phyloP scores from a whole-genome alignment of 2,329 filamentous ascomycete genomes.

The Ophiocordyceps camponoti-rufipedis region DNA sequence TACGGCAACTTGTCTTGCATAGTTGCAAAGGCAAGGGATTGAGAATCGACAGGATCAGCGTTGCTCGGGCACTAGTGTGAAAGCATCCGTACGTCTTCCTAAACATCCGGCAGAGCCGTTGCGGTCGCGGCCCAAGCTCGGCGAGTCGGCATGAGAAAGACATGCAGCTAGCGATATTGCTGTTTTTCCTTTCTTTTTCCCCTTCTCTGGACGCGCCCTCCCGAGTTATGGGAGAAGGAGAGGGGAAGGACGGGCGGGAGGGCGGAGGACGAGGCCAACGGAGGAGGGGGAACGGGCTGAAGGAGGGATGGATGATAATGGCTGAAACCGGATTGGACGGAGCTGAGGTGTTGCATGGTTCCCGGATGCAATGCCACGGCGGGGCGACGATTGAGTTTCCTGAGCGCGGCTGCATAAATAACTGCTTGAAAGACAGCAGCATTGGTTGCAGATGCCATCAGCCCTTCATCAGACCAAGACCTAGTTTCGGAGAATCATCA shows the following conservation, averaged over 20 bases:
- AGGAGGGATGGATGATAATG: neutral
- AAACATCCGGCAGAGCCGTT: neutral
- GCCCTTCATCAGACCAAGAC: neutral
- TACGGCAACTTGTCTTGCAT: too few species aligned
- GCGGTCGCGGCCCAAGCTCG: neutral
- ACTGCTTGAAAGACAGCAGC: too few species aligned
- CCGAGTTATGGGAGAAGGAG: neutral
- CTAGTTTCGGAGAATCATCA: neutral
- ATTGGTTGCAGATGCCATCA: too few species aligned
- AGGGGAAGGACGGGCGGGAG: neutral
- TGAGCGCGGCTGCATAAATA: neutral
- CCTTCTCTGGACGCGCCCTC: neutral
- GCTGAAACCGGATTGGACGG: neutral
- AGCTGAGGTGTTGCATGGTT: neutral
- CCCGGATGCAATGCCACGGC: neutral
- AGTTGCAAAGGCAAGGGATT: too few species aligned
- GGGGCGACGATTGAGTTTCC: neutral
- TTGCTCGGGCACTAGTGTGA: neutral
- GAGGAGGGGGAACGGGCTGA: neutral
- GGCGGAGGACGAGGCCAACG: neutral
- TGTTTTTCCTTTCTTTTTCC: too few species aligned
- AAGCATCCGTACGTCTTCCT: neutral
- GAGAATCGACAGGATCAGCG: too few species aligned
- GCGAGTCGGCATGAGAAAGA: neutral
- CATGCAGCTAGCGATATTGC: neutral